Base-by-base conservation (phyloP, 106 monocot genomes). In the Narthecium ossifragum region DNA sequence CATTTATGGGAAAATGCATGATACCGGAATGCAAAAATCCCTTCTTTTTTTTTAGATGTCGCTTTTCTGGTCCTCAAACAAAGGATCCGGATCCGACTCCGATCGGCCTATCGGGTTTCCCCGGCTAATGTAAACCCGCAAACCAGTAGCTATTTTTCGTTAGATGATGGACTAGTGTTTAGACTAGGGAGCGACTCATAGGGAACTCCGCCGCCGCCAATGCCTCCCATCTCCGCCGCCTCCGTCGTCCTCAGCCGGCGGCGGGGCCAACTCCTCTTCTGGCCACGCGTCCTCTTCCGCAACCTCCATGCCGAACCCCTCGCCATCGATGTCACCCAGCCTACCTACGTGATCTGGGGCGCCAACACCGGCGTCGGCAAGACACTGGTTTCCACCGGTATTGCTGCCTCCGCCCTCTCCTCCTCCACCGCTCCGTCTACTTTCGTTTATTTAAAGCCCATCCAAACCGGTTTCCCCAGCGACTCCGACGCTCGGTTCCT, bases 311-410 rank as follows among this genome's bases (percentile, higher is more conserved):
- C 66, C 38, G n/a, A 51, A n/a, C 26, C 55, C 8, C 38, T 57
- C 15, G 67, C 64, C 13, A 34, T 94, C 46, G 75, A 82, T 47
- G 51, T 89, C 63, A 66, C 83, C 24, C 51, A 73, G 26, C 93
- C 98, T 11, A 80, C 84, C 60, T 91, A 76, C 79, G 69, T 82
- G 50, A 40, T 98, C 18, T 98, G 69, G 81, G 90, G 90, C 49
- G 65, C 91, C 62, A 98, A 98, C 77, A 98, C 98, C 26, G 83
- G 73, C 63, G 86, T 98, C 26, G 98, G 98, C 40, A 98, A 98
- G 72, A 91, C 98, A 58, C 71, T 98, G 30, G 81, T 98, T 51
- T 98, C 98, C 60, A 60, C 98, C 36, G 98, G 87, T n/a, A 67
- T 98, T 45, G 84, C 80, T 36, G 53, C 66, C 62, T 75, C 88